phyloP scores from a whole-genome alignment of 106 monocot genomes.

The Hemerocallis citrina region DNA sequence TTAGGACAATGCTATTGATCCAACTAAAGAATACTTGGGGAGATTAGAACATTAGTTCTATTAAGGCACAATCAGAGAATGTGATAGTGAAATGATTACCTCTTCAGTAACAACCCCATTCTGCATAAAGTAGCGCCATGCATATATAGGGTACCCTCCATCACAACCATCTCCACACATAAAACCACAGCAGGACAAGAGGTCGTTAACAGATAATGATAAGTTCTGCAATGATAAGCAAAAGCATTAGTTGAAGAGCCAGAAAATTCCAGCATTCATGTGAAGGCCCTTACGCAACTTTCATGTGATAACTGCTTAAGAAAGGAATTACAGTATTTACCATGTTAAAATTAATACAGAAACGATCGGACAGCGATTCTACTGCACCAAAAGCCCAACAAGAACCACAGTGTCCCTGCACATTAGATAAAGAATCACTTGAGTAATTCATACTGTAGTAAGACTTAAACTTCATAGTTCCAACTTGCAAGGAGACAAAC shows the following conservation, averaged over 20 bases:
- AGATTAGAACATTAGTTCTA: too few relatives aligned
- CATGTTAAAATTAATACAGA: slow-evolving; percentile 78
- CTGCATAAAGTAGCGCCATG: slow-evolving; percentile 83
- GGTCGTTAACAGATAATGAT: slow-evolving; percentile 84
- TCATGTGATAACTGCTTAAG: not conserved
- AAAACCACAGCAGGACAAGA: slow-evolving; percentile 85
- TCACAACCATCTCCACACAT: slow-evolving; percentile 99
- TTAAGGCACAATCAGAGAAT: too few relatives aligned
- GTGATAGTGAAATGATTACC: slow-evolving; percentile 28
- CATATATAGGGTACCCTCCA: slow-evolving; percentile 84
- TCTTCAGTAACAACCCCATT: slow-evolving; percentile 92
- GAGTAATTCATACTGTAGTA: not conserved
- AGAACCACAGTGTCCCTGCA: slow-evolving; percentile 93
- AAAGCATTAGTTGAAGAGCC: not conserved
- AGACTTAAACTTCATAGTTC: too few relatives aligned
- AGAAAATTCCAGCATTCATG: not conserved
- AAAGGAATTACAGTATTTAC: slow-evolving; percentile 24
- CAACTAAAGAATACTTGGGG: too few relatives aligned
- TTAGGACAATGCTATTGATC: too few relatives aligned
- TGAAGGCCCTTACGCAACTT: not conserved
- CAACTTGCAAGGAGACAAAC: slow-evolving; percentile 3
- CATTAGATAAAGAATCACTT: slow-evolving; percentile 16
- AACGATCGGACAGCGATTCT: slow-evolving; percentile 79
- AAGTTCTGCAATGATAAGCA: slow-evolving; percentile 48
- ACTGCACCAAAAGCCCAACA: slow-evolving; percentile 99